Base-by-base conservation (phyloP, 257 asterid genomes). In the Jacaranda mimosifolia region DNA sequence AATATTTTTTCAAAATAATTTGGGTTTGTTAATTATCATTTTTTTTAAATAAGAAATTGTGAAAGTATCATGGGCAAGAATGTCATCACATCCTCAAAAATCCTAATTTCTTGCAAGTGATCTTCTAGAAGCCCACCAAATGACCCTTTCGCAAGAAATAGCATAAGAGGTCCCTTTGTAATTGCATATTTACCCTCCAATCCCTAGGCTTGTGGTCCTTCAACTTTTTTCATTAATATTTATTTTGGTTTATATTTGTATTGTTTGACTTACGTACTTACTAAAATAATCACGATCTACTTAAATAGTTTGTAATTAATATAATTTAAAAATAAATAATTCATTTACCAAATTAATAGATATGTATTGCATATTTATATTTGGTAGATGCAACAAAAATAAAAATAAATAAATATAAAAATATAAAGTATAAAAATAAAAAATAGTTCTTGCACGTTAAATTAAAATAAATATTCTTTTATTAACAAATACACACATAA, bases 51-150 rank as follows among this genome's bases (percentile, higher is more conserved):
- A 36, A 12, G 13, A 15, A 62, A 19, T 35, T 62, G 57, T 5
- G 38, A 45, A 66, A 52, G 52, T 52, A 36, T 51, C 15, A 68
- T n/a, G 75, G 70, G 79, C 71, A 73, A 42, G 1, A 71, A 21
- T 3, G 73, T 73, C 40, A 56, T 35, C 0, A 40, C 43, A 18
- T 9, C 2, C 3, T 1, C 0, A 14, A 5, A 26, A 3, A 59
- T 14, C n/a, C 38, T 51, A 19, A 39, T 43, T 18, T 70, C 59
- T 9, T 10, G 68, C 45, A 7, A 40, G 43, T 35, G 72, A 39
- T 68, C 73, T 82, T 82, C 86, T 74, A 78, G 86, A 82, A 74
- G 78, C 72, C 77, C 70, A 46, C 68, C 46, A 63, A 59, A 26
- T 26, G 1, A 26, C 32, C 53, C 69, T 39, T 11, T 39, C n/a